phyloP scores from a whole-genome alignment of 345 rosid species.

The Eucalyptus rudis region DNA sequence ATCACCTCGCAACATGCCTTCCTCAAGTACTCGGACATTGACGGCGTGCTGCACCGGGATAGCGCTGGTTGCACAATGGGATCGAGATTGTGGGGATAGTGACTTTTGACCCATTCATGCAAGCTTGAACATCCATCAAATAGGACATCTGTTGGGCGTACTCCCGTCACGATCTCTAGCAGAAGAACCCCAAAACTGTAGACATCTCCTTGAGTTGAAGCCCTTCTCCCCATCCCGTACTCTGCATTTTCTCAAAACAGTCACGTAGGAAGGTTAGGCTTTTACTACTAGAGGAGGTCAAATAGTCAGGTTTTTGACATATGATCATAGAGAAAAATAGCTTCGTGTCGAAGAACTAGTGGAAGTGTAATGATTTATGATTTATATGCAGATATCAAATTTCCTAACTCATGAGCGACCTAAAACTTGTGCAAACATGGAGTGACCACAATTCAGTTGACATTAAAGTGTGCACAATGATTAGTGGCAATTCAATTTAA shows the following conservation, averaged over 20 bases:
- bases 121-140: slow-evolving; percentile 55
- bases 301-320: background rate
- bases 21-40: slow-evolving; percentile 10
- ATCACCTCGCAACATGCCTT: slow-evolving; percentile 45
- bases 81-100: slow-evolving; percentile 51
- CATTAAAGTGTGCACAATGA: background rate
- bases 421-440: background rate
- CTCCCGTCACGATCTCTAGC: slow-evolving; percentile 65
- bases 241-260: slow-evolving; percentile 24
- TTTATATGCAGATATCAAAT: background rate
- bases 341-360: background rate
- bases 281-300: background rate
- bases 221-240: slow-evolving; percentile 73
- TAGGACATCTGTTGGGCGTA: slow-evolving; percentile 53
- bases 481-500: background rate
- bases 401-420: background rate
- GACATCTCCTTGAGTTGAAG: slow-evolving; percentile 79
- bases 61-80: slow-evolving; percentile 48
- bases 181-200: slow-evolving; percentile 79
- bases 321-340: background rate
- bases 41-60: slow-evolving; percentile 17
- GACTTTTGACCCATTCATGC: slow-evolving; percentile 69
- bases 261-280: background rate
- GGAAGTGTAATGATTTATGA: background rate
- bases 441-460: background rate